Conservation (phyloP, 2,329 filamentous ascomycete genomes). For the Aspergillus bombycis region DNA sequence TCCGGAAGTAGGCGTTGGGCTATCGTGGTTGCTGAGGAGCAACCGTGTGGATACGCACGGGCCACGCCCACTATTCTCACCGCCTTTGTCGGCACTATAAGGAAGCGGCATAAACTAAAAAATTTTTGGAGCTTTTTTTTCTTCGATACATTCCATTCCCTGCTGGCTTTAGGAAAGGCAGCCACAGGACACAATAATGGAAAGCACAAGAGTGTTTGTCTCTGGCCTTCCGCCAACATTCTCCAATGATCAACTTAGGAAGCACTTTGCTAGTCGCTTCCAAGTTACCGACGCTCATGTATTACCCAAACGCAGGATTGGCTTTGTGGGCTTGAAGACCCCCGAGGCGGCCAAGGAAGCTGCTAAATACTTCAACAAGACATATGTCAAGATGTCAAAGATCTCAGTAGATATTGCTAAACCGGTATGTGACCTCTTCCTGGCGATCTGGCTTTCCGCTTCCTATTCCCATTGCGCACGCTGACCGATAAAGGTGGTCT, state of each 20-base stretch:
- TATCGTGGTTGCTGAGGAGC: constrained; percentile 10
- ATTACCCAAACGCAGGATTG: constrained; percentile 85
- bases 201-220: constrained; percentile 75
- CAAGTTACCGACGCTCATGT: constrained; percentile 90
- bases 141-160: constrained; percentile 20
- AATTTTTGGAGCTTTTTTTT: constrained; percentile 24
- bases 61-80: constrained; percentile 33
- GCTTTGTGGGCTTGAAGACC: constrained; percentile 91
- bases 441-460: constrained; percentile 15
- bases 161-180: constrained; percentile 13
- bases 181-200: constrained; percentile 54
- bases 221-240: constrained; percentile 81
- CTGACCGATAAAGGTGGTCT: constrained; percentile 44
- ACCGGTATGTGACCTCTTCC: constrained; percentile 61
- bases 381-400: constrained; percentile 94
- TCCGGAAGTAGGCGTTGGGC: not conserved
- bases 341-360: constrained; percentile 78
- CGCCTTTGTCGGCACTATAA: constrained; percentile 36
- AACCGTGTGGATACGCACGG: constrained; percentile 25
- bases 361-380: constrained; percentile 92
- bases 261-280: constrained; percentile 79
- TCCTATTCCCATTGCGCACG: constrained; percentile 33
- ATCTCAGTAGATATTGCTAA: constrained; percentile 86
- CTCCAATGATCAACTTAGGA: constrained; percentile 80
- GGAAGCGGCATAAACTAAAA: constrained; percentile 27